A percentile compares a stretch with the other conserved stretches of the same genome.
phyloP scores from a whole-genome alignment of 2,329 filamentous ascomycete genomes.

The Xylariaceae sp. region DNA sequence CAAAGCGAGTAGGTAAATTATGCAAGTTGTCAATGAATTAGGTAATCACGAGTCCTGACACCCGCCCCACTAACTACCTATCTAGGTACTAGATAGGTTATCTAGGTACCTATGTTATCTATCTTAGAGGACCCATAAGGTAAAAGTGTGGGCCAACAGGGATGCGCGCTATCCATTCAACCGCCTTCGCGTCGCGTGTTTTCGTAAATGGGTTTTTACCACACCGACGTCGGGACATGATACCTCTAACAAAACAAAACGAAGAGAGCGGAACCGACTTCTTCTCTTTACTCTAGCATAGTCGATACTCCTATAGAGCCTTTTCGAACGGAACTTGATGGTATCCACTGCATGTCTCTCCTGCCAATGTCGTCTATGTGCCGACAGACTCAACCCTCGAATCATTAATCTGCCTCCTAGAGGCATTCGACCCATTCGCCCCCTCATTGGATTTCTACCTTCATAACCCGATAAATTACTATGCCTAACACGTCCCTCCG shows the following conservation, averaged over 20 bases:
- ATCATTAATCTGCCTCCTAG: constrained; percentile 3
- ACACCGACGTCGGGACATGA: neutral
- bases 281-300: neutral
- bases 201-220: constrained; percentile 18
- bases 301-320: neutral
- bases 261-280: neutral
- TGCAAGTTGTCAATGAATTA: neutral
- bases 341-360: neutral
- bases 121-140: constrained; percentile 7
- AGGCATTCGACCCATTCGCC: constrained; percentile 5
- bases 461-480: neutral
- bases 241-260: neutral
- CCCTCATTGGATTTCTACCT: neutral
- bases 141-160: constrained; percentile 7
- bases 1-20: neutral
- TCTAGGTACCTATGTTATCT: too few species aligned
- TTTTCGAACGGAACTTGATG: neutral
- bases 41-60: neutral
- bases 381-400: constrained; percentile 6
- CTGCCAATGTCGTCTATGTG: constrained; percentile 14
- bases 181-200: constrained; percentile 19
- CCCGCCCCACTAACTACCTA: too few species aligned
- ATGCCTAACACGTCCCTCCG: constrained; percentile 59
- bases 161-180: constrained; percentile 24
- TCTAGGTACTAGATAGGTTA: too few species aligned